Evolutionary conservation across 2,329 filamentous ascomycete species (phyloP).

Genomic region (Trichoderma aggressivum): DNA sequence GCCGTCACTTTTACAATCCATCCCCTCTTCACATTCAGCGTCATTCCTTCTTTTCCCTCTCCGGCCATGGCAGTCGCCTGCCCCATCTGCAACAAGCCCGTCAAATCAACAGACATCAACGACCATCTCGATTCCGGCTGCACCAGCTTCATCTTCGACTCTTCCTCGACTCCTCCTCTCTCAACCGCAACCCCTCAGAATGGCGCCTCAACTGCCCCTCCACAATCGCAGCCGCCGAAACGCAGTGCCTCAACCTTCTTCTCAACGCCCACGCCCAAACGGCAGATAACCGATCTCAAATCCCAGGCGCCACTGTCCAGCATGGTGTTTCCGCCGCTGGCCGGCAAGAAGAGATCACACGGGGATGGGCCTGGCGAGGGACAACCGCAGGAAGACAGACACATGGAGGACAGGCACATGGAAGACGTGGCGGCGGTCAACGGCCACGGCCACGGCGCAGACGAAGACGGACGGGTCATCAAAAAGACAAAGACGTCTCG

Average conservation of each 20-base stretch:
- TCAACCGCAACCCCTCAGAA: constrained; percentile 31
- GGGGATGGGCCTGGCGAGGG: constrained; percentile 51
- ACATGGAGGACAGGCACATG: constrained; percentile 2
- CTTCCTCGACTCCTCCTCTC: constrained; percentile 31
- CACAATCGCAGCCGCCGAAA: constrained; percentile 44
- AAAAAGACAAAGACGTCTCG: constrained; percentile 69
- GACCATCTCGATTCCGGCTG: constrained; percentile 86
- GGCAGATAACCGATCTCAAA: constrained; percentile 36
- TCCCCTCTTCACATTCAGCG: background rate
- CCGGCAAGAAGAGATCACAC: constrained; percentile 49
- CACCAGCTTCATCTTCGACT: constrained; percentile 60
- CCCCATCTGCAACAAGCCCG: constrained; percentile 74
- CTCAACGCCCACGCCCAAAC: constrained; percentile 57
- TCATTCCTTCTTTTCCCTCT: background rate
- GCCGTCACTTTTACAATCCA: background rate
- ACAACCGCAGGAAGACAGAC: background rate
- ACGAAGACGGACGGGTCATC: constrained; percentile 39
- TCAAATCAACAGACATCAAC: constrained; percentile 76
- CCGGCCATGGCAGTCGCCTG: constrained; percentile 54
- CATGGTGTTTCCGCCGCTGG: constrained; percentile 29
- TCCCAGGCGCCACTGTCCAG: constrained; percentile 35
- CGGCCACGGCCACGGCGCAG: constrained; percentile 2
- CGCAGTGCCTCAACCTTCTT: constrained; percentile 58
- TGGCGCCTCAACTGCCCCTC: constrained; percentile 26
- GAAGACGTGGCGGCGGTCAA: constrained; percentile 15